Evolutionary conservation across 2,329 filamentous ascomycete species (phyloP), one percentile per base, ranked within the genome.

Genomic region (Colletotrichum horii): DNA sequence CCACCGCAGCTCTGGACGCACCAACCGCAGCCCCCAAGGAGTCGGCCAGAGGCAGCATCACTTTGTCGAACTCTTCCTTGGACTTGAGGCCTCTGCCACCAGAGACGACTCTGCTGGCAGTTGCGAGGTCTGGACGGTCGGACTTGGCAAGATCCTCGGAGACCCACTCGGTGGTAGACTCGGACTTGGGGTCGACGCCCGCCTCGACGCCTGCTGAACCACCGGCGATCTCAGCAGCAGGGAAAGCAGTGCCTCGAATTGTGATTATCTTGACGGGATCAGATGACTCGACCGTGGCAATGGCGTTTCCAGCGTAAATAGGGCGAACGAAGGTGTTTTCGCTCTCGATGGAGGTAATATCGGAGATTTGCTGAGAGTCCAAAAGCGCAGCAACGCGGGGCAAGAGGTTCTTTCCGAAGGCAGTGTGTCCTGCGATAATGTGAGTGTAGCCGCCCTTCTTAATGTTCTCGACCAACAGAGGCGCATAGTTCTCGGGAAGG

Each of bases 271-370:
- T 99, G 84, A 95, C 91, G 19, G 89, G 83, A 82, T 99, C 97
- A 77, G 91, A 91, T 4, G 96, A 98, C 85, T 98, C 95, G 75
- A 99, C 96, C 12, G 97, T 99, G 43, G 97, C 92, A 82, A 99
- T 98, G 64, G 96, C 97, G 83, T 99, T 99, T 71, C 97, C 97
- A 74, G 97, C 97, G 84, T 99, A 99, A 82, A 99, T 98, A 32
- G 97, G 96, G 73, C 97, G 94, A 71, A 98, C 94, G 82, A 99
- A 99, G 15, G 95, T 98, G 84, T 96, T 96, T 84, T 98, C 96
- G 85, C 92, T 92, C 85, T 98, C 93, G 82, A 99, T 94, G 2
- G 87, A 89, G 22, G 93, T 98, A 79, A 98, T 94, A 83, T 99
- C 97, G 60, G 96, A 98, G 77, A 99, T 93, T 83, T 98, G 96